A percentile compares a stretch with the other conserved stretches of the same genome.
Evolutionary conservation across 164 flowering plant species (phyloP).

Genomic region (Houttuynia cordata): DNA sequence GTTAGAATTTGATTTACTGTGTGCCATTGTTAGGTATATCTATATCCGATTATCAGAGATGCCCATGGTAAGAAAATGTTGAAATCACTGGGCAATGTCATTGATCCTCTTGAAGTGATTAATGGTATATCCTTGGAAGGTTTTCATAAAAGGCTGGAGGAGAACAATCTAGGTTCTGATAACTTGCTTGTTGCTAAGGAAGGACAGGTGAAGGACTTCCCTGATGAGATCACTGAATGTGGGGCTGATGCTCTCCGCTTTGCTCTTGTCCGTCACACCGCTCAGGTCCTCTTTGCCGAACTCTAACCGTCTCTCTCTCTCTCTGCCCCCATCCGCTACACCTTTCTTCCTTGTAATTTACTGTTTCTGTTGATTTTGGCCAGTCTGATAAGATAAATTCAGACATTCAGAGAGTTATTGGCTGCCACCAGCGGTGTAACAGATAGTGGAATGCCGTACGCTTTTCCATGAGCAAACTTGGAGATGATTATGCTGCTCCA

Average conservation of each 20-base stretch:
- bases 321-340: too few relatives aligned
- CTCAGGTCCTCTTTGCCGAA: too few relatives aligned
- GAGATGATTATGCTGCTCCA: conserved; percentile 60
- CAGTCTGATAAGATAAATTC: conserved; percentile 95
- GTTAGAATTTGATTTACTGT: conserved; percentile 91
- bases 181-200: conserved; percentile 52
- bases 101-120: conserved; percentile 94
- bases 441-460: conserved; percentile 89
- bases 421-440: conserved; percentile 98
- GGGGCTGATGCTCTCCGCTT: conserved; percentile 96
- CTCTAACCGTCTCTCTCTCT: too few relatives aligned
- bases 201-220: conserved; percentile 78
- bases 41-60: conserved; percentile 98
- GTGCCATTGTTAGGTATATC: conserved; percentile 79
- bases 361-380: conserved; percentile 8
- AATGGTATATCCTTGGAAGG: conserved; percentile 73
- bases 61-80: conserved; percentile 99
- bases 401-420: conserved; percentile 90
- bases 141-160: conserved; percentile 77
- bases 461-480: conserved; percentile 85
- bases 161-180: conserved; percentile 69
- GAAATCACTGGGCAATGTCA: conserved; percentile 94
- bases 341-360: background rate
- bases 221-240: conserved; percentile 80
- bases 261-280: conserved; percentile 76